Evolutionary conservation across 139 green algal genomes (phyloP), one percentile per base, ranked within the genome.

Genomic region (Volvox africanus): DNA sequence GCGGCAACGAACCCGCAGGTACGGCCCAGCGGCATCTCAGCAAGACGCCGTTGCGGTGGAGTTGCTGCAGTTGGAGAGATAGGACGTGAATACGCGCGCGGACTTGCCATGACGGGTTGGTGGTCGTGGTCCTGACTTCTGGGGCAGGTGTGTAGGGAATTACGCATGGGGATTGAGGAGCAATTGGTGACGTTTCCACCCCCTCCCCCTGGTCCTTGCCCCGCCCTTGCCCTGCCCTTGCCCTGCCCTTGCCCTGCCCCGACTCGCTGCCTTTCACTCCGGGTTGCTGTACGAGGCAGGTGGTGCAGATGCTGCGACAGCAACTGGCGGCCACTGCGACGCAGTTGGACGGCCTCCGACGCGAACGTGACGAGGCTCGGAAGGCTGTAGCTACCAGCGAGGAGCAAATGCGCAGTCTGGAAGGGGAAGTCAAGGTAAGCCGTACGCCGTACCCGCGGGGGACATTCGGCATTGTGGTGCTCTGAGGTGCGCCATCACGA

Each of bases 251-350:
- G 30, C 78, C 14, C 35, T 84, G 18, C 1, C 22, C 36, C 26
- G 16, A 67, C 78, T 1, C 35, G 20, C 30, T 16, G 71, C 32
- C 24, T 35, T 79, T 2, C 24, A 6, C 35, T 79, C 71, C 71
- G 1, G 17, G 21, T 79, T 18, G 14, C 28, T 79, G 14, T 30
- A n/a, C 26, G 71, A 18, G 17, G 18, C 78, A 89, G 85, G 85
- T 89, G n/a, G 85, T 89, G 1, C 17, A 33, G n/a, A 19, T 82
- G 85, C 37, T 89, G 28, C 85, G 85, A 26, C 69, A 89, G 69
- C 85, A 89, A 71, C 85, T 89, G 68, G 69, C 85, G n/a, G 69
- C 69, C 69, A 89, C 85, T n/a, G 30, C 33, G 22, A 35, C 36
- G 1, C 85, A 89, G 69, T 71, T 89, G 85, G 85, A 89, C 28